A percentile compares a stretch with the other conserved stretches of the same genome.
phyloP scores from a whole-genome alignment of 78 protist genomes.

The Salpingoeca rosetta region DNA sequence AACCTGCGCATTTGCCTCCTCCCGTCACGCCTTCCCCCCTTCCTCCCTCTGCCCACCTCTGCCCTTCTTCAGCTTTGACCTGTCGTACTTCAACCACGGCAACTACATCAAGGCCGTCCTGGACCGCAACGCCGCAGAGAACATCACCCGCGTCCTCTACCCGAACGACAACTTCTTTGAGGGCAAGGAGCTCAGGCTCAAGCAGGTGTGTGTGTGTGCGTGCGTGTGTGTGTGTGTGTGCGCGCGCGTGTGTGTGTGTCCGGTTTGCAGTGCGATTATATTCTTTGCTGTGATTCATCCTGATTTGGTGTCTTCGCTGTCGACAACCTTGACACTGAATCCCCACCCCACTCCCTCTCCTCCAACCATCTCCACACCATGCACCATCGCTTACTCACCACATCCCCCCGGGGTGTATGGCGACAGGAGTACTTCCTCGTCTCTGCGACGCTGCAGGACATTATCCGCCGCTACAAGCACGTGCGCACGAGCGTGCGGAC shows the following conservation, averaged over 20 bases:
- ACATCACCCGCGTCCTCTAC: slow-evolving; percentile 83
- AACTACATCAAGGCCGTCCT: slow-evolving; percentile 74
- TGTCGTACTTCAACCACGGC: slow-evolving; percentile 70
- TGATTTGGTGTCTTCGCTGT: too few species aligned
- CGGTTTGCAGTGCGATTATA: too few species aligned
- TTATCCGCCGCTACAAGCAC: slow-evolving; percentile 72
- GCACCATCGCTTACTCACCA: too few species aligned
- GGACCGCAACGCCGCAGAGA: slow-evolving; percentile 68
- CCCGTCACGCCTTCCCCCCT: background rate
- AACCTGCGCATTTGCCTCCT: background rate
- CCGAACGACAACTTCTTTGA: slow-evolving; percentile 84
- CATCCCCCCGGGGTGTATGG: too few species aligned
- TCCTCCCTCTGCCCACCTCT: background rate
- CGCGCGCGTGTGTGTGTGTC: too few species aligned
- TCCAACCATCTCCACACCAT: too few species aligned
- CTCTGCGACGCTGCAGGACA: slow-evolving; percentile 86
- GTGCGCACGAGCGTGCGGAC: background rate
- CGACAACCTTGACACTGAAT: too few species aligned
- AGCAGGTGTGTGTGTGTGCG: too few species aligned
- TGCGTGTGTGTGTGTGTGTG: too few species aligned
- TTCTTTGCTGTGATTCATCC: too few species aligned
- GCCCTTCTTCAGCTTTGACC: too few species aligned
- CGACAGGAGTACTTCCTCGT: slow-evolving; percentile 79
- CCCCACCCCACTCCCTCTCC: background rate
- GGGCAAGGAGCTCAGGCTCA: slow-evolving; percentile 86